phyloP scores from a whole-genome alignment of 225 moss, liverwort and hornwort genomes.

The Bryoerythrophyllum caledonicum region DNA sequence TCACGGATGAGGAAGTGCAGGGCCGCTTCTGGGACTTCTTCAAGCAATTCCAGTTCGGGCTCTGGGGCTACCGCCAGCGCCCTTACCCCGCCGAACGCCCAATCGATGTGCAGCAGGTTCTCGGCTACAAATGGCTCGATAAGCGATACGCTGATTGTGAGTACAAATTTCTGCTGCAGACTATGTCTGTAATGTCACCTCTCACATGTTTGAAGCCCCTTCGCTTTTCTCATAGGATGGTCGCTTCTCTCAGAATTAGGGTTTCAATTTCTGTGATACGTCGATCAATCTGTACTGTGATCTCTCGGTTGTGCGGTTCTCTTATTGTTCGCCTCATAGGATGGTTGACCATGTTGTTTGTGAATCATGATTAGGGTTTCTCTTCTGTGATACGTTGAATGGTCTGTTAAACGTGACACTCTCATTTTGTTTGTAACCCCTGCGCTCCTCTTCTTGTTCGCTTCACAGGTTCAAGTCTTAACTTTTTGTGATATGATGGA shows the following conservation, averaged over 20 bases:
- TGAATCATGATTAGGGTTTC: neutral
- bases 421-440: too few species aligned
- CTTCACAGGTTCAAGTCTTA: too few species aligned
- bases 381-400: too few species aligned
- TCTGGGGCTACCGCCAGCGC: constrained; percentile 92
- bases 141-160: constrained; percentile 92
- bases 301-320: too few species aligned
- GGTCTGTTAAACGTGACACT: too few species aligned
- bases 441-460: too few species aligned
- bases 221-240: too few species aligned
- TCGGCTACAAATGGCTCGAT: constrained; percentile 95
- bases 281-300: too few species aligned
- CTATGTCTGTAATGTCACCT: neutral
- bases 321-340: too few species aligned
- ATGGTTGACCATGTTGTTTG: neutral
- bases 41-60: constrained; percentile 87
- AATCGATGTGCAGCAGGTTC: constrained; percentile 90
- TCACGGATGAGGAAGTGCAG: constrained; percentile 65
- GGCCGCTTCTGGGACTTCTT: constrained; percentile 95
- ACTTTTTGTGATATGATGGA: constrained; percentile 12
- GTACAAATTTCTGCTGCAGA: constrained; percentile 19
- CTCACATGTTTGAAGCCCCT: neutral
- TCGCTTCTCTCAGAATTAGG: too few species aligned
- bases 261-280: too few species aligned
- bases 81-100: constrained; percentile 69